phyloP scores from a whole-genome alignment of 1,139 yeast genomes.

The Suhomyces panamericanus region DNA sequence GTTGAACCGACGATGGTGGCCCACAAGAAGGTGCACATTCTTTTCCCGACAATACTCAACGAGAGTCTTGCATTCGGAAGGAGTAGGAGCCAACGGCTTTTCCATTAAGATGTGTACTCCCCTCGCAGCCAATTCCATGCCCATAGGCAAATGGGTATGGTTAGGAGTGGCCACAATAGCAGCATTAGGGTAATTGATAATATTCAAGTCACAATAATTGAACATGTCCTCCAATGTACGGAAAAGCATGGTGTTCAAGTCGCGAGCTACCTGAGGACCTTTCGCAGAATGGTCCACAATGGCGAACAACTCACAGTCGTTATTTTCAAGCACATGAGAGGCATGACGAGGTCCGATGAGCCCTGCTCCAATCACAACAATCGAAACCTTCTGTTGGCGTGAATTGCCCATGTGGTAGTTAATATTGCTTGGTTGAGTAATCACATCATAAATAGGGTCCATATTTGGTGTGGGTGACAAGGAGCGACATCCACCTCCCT shows the following conservation, averaged over 20 bases:
- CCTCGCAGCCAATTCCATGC: slow-evolving; percentile 34
- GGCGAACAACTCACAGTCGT: slow-evolving; percentile 34
- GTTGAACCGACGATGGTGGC: slow-evolving; percentile 48
- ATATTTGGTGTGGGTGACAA: slow-evolving; percentile 3
- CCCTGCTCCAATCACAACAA: slow-evolving; percentile 27
- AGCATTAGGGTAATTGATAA: slow-evolving; percentile 36
- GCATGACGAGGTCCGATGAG: slow-evolving; percentile 30
- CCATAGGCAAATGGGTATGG: slow-evolving; percentile 39
- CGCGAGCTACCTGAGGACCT: slow-evolving; percentile 35
- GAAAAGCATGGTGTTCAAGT: slow-evolving; percentile 30
- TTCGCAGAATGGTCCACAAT: slow-evolving; percentile 42
- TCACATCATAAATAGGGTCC: slow-evolving; percentile 15
- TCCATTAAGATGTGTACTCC: slow-evolving; percentile 43
- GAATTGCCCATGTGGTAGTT: not conserved
- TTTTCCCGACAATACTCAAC: slow-evolving; percentile 27
- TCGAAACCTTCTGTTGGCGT: slow-evolving; percentile 11
- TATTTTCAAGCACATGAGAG: slow-evolving; percentile 22
- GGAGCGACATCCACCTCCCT: not conserved
- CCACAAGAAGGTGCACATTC: slow-evolving; percentile 37
- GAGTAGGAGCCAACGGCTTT: slow-evolving; percentile 42
- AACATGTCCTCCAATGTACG: slow-evolving; percentile 29
- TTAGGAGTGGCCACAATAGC: slow-evolving; percentile 48
- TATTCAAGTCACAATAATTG: slow-evolving; percentile 25
- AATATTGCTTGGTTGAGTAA: not conserved
- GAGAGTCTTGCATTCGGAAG: slow-evolving; percentile 37